Evolutionary conservation across 78 protist genomes (phyloP), one percentile per base, ranked within the genome.

Genomic region (Salpingoeca rosetta): DNA sequence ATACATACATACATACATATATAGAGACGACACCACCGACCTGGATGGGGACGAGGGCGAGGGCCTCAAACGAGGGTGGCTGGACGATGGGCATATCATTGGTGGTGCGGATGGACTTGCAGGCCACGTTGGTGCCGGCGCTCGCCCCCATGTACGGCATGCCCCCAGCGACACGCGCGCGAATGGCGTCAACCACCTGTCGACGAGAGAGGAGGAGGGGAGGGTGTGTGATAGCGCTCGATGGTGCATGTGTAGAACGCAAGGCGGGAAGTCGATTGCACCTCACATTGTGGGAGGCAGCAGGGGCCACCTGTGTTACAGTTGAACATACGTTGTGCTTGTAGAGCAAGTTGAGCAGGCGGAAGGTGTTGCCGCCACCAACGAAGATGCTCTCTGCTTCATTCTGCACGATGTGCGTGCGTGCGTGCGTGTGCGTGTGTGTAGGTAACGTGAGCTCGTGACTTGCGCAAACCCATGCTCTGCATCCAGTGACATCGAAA

Each of bases 361-460:
- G 74, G 76, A 82, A 82, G 74, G 85, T 82, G 85, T 82, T 82
- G 35, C 85, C 85, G 10, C 85, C 85, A 28, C 85, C 85, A 24
- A 65, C 37, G 43, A 82, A 82, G 27, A 51, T 51, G 65, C 31
- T n/a, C n/a, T n/a, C n/a, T n/a, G n/a, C n/a, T n/a, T n/a, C n/a
- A n/a, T n/a, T n/a, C n/a, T n/a, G n/a, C n/a, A n/a, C n/a, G n/a
- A n/a, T n/a, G n/a, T n/a, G n/a, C n/a, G n/a, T n/a, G n/a, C n/a
- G n/a, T n/a, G n/a, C n/a, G n/a, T n/a, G n/a, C n/a, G n/a, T n/a
- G n/a, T n/a, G n/a, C n/a, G n/a, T n/a, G n/a, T n/a, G n/a, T n/a
- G n/a, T n/a, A n/a, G n/a, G n/a, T n/a, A n/a, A n/a, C n/a, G n/a
- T n/a, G n/a, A n/a, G 31, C 7, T 51, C 65, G 17, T 51, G 65